Base-by-base conservation (phyloP, 2,329 filamentous ascomycete genomes). In the Cladophialophora bantiana region DNA sequence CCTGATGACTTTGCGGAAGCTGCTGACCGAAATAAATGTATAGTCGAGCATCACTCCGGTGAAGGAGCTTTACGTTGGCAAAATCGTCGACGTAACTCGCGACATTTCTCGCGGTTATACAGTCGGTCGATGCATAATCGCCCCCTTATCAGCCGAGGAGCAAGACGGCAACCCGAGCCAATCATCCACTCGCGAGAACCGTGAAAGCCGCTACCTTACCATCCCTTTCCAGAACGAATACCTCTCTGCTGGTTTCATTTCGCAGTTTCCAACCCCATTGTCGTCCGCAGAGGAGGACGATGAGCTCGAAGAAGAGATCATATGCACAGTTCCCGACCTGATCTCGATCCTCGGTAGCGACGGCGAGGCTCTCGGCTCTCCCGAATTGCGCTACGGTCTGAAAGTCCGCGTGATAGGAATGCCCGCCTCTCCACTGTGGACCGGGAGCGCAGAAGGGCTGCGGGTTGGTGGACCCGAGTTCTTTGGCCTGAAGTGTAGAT, bases 351-450 rank as follows among this genome's bases (percentile, higher is more conserved):
- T 72, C 3, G 67, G 68, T 18, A 58, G 58, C 26, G 66, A 72
- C 36, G 71, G 71, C 20, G 69, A 71, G 50, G 66, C 71, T 12
- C 50, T 71, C 7, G 69, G 70, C 7, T 64, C 65, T 13, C 64
- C 68, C 57, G 64, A 72, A 50, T 35, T 84, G 35, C 78, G 83
- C 9, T 86, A 85, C 62, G 84, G 84, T 0, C 69, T 86, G 2
- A 76, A 79, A 3, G 84, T 86, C 0, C 81, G 74, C 36, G 83
- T 86, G 0, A 81, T 86, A 65, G 84, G 78, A 0, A 75, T 86
- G 36, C 77, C 83, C 2, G 81, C 82, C 1, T 82, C 84, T 65
- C 82, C 83, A 0, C 70, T 84, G 10, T 86, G 84, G 84, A 83
- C 73, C 60, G 75, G 73, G 60, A 77, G 75, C 5, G 67, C 76